phyloP scores from a whole-genome alignment of 1,139 yeast species.

The Candida tunisiensis region DNA sequence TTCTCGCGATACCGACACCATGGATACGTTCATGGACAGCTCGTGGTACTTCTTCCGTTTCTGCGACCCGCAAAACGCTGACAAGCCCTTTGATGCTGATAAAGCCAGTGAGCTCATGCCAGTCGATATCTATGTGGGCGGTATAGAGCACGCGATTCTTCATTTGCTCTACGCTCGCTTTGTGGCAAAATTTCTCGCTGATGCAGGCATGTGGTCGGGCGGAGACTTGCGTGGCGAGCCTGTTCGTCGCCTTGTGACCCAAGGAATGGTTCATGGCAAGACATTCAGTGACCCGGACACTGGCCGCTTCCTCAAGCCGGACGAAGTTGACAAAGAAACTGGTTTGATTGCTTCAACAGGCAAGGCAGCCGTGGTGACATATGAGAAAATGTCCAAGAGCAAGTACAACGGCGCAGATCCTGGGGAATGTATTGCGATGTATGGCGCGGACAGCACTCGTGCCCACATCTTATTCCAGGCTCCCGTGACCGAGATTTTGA shows the following conservation, averaged over 20 bases:
- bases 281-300: conserved; percentile 58
- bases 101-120: conserved; percentile 51
- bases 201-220: conserved; percentile 42
- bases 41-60: conserved; percentile 92
- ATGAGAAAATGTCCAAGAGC: conserved; percentile 92
- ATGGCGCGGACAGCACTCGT: conserved; percentile 90
- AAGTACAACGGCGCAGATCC: conserved; percentile 94
- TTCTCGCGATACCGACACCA: conserved; percentile 85
- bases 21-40: conserved; percentile 97
- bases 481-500: conserved; percentile 62
- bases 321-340: conserved; percentile 36
- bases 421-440: conserved; percentile 47
- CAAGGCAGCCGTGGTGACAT: conserved; percentile 34
- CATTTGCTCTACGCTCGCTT: conserved; percentile 79
- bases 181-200: conserved; percentile 58
- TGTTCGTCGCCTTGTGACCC: conserved; percentile 62
- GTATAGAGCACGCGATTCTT: conserved; percentile 90
- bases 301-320: conserved; percentile 63
- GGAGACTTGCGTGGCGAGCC: conserved; percentile 54
- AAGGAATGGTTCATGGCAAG: conserved; percentile 96
- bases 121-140: conserved; percentile 83
- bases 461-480: conserved; percentile 94
- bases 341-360: conserved; percentile 37
- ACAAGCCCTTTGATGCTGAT: conserved; percentile 32
- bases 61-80: conserved; percentile 49